A percentile compares a stretch with the other conserved stretches of the same genome.
Conservation (phyloP, 2,329 filamentous ascomycete species). For the Colletotrichum simmondsii region DNA sequence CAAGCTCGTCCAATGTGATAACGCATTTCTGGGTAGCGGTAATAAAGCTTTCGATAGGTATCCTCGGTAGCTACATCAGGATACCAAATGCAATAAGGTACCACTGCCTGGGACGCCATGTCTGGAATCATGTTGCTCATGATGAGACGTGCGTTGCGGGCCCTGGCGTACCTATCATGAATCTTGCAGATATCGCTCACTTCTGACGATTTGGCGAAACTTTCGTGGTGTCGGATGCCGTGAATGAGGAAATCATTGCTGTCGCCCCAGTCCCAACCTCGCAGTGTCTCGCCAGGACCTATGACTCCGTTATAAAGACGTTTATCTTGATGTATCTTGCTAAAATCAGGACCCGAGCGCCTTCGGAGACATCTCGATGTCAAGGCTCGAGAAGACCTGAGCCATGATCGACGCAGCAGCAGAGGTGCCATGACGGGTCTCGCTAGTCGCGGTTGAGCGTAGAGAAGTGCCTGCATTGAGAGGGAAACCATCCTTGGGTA, state of each 20-base stretch:
- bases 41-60: conserved; percentile 46
- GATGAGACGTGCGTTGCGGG: conserved; percentile 33
- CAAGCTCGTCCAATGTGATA: conserved; percentile 52
- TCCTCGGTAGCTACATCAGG: conserved; percentile 48
- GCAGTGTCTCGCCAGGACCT: background rate
- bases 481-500: no score
- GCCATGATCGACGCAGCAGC: background rate
- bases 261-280: background rate
- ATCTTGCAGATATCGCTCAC: no score
- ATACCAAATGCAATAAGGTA: conserved; percentile 54
- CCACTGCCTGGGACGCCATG: conserved; percentile 34
- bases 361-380: background rate
- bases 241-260: background rate
- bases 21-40: conserved; percentile 45
- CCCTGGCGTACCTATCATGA: background rate
- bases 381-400: background rate
- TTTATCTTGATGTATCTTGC: background rate
- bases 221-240: background rate
- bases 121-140: conserved; percentile 46
- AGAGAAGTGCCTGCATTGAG: no score
- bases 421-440: background rate
- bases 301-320: background rate
- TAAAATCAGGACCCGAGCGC: background rate
- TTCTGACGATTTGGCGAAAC: background rate
- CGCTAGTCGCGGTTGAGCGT: no score